Evolutionary conservation across 805 yeast genomes (phyloP).

Genomic region (Kuraishia capsulata): DNA sequence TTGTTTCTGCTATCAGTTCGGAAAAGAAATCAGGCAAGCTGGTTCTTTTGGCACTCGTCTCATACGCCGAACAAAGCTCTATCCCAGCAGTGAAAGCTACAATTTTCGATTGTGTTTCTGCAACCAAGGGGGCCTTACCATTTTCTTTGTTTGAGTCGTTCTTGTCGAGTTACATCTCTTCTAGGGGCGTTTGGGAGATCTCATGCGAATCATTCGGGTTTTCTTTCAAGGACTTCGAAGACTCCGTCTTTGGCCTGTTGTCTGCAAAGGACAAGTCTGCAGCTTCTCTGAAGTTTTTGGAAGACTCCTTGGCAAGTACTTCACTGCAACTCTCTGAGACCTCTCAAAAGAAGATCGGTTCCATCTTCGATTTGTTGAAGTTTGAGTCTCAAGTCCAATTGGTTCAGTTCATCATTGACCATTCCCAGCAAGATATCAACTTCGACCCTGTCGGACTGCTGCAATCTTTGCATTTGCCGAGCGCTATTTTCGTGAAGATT

Average conservation of each 20-base stretch:
- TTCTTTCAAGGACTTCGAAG: conserved; percentile 47
- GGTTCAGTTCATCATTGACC: conserved; percentile 49
- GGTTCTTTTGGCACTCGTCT: conserved; percentile 54
- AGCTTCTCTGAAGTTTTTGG: conserved; percentile 46
- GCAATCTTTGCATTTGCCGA: conserved; percentile 44
- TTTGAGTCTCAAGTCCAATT: conserved; percentile 48
- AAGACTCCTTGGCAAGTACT: conserved; percentile 39
- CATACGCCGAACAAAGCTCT: conserved; percentile 48
- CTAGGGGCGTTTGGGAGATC: conserved; percentile 35
- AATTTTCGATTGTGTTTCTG: conserved; percentile 36
- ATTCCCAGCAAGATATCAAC: conserved; percentile 26
- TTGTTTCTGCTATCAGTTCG: conserved; percentile 18
- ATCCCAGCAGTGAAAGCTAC: conserved; percentile 48
- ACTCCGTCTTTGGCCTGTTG: conserved; percentile 46
- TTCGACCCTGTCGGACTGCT: conserved; percentile 48
- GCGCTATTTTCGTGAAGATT: conserved; percentile 48
- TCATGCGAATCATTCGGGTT: conserved; percentile 40
- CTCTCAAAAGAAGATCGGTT: conserved; percentile 41
- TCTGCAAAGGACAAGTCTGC: conserved; percentile 52
- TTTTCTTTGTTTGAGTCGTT: conserved; percentile 40
- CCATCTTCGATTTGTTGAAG: conserved; percentile 49
- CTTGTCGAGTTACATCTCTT: conserved; percentile 31
- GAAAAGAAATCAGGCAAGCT: conserved; percentile 51
- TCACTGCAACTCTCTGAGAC: conserved; percentile 32
- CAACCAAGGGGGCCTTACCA: conserved; percentile 34